Evolutionary conservation across 192 early-diverging fungal species (phyloP).

Genomic region (Haplosporangium gracile): DNA sequence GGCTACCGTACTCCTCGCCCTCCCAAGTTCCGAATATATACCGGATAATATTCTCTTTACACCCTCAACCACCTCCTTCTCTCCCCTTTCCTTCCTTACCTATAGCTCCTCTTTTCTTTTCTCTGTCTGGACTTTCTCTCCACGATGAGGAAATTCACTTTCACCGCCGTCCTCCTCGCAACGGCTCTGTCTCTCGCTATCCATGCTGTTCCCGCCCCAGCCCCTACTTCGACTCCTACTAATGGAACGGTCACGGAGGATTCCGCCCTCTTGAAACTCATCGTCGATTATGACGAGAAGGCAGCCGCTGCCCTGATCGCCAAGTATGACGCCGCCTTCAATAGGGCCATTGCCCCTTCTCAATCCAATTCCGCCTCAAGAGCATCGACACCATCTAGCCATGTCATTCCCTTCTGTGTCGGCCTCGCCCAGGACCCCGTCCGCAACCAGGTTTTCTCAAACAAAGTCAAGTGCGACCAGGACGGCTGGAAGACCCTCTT

Average conservation of each 20-base stretch:
- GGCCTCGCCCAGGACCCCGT: not conserved
- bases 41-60: not conserved
- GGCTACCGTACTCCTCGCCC: not conserved
- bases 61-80: not conserved
- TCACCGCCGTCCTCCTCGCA: not conserved
- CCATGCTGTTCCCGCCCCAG: not conserved
- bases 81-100: not conserved
- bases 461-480: not conserved
- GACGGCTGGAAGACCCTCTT: constrained; percentile 1
- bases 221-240: not conserved
- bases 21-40: not conserved
- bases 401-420: not conserved
- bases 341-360: not conserved
- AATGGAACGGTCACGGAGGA: not conserved
- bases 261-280: not conserved
- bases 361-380: not conserved
- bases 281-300: not conserved
- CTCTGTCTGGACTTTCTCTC: not conserved
- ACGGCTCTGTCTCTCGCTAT: not conserved
- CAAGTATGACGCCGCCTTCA: not conserved
- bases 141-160: not conserved
- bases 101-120: not conserved
- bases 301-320: not conserved
- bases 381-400: not conserved
- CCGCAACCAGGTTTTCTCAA: not conserved